phyloP scores from a whole-genome alignment of 305 asterid species.

The Plantago rigida region DNA sequence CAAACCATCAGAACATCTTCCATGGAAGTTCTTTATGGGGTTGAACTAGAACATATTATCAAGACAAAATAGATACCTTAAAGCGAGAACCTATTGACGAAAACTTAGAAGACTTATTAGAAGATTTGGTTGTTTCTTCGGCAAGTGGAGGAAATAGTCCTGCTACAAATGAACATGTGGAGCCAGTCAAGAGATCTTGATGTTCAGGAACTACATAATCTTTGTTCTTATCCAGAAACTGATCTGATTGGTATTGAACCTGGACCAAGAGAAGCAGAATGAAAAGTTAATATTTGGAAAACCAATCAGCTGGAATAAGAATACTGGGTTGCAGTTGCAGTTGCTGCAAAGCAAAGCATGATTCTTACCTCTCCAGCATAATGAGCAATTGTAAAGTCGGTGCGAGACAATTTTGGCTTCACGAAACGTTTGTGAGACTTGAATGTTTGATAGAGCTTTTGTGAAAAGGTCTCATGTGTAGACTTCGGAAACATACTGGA shows the following conservation, averaged over 20 bases:
- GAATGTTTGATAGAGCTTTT: slow-evolving; percentile 89
- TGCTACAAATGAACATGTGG: slow-evolving; percentile 72
- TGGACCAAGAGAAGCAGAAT: slow-evolving; percentile 29
- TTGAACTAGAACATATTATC: slow-evolving; percentile 13
- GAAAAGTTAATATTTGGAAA: slow-evolving; percentile 16
- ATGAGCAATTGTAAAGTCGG: slow-evolving; percentile 81
- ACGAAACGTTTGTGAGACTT: slow-evolving; percentile 72
- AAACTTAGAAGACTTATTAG: slow-evolving; percentile 81
- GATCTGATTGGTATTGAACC: slow-evolving; percentile 87
- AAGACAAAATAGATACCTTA: slow-evolving; percentile 43
- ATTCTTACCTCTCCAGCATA: slow-evolving; percentile 91
- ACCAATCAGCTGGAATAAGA: slow-evolving; percentile 11
- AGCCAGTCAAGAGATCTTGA: slow-evolving; percentile 65
- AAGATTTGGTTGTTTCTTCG: slow-evolving; percentile 70
- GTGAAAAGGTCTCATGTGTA: slow-evolving; percentile 80
- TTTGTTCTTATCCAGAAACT: slow-evolving; percentile 85
- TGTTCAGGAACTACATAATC: slow-evolving; percentile 91
- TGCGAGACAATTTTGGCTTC: slow-evolving; percentile 86
- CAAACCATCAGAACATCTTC: slow-evolving; percentile 27
- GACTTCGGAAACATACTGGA: slow-evolving; percentile 98
- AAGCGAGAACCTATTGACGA: slow-evolving; percentile 94
- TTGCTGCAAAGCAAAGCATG: slow-evolving; percentile 8
- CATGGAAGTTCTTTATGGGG: slow-evolving; percentile 11
- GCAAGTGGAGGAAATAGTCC: slow-evolving; percentile 71
- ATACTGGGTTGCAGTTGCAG: slow-evolving; percentile 12